Base-by-base conservation (phyloP, 1,139 yeast genomes). In the Groenewaldozyma auringiensis region DNA sequence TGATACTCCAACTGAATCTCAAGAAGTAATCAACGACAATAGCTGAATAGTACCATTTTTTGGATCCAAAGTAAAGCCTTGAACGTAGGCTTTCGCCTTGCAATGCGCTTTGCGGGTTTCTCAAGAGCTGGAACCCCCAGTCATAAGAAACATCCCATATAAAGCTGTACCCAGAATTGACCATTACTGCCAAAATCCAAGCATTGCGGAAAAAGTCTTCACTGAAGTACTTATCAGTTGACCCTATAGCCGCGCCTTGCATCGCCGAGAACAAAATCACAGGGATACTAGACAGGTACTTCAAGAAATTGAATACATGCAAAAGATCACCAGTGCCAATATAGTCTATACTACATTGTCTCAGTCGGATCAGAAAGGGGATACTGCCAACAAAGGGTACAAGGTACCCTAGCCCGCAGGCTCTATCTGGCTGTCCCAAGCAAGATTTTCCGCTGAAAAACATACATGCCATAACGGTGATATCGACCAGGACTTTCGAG, bases 101-200 rank as follows among this genome's bases (percentile, higher is more conserved):
- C 33, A 46, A 41, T 20, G 43, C 43, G 11, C 8, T n/a, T 9
- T 47, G 45, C 16, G 48, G 46, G 21, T 44, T 40, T 11, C 45
- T 43, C 40, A 59, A 31, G 3, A 83, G 52, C n/a, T 75, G 74
- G 41, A 87, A 72, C 41, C 81, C 80, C 98, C 98, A 92, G 67
- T 92, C 98, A 74, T 79, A 78, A 44, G 75, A 74, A 20, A 89
- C 66, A 63, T 92, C 98, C 98, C 98, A 92, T 45, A 79, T 67
- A 53, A 85, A 84, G 17, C 95, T 76, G 61, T 84, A 92, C 0
- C 78, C 58, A 0, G 96, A 83, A 60, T 84, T 87, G 40, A 85
- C 54, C 3, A 81, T 63, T 14, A 78, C 71, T 1, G 72, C 61
- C 0, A 75, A 42, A 41, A 75, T 69, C 88, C 86, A 81, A 58